Conservation (phyloP, 169 alveolate species). For the Eimeria tenella region DNA sequence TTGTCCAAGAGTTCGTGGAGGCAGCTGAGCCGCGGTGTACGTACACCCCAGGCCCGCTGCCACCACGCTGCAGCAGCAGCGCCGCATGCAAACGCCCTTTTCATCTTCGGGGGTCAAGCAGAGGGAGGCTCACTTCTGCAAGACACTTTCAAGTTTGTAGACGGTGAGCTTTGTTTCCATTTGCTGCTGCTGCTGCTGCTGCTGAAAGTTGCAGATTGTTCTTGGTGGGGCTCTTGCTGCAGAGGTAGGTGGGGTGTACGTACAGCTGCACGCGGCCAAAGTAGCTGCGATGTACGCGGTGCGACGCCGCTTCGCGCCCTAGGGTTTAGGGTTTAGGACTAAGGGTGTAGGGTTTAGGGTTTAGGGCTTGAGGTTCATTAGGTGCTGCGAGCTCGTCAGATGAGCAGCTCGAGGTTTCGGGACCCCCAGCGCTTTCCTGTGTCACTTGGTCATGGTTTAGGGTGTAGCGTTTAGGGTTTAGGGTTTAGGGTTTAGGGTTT, state of each 20-base stretch:
- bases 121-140: background rate
- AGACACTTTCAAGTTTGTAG: background rate
- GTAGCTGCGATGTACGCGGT: no score
- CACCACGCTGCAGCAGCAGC: constrained; percentile 35
- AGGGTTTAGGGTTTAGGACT: no score
- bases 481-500: no score
- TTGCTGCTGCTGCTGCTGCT: background rate
- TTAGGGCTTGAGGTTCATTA: no score
- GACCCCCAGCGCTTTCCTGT: no score
- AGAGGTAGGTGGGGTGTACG: background rate
- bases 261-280: no score
- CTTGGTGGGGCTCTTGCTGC: background rate
- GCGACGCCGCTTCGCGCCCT: no score
- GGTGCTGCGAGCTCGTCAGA: no score
- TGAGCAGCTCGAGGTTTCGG: no score
- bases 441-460: no score
- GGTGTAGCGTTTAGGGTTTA: no score
- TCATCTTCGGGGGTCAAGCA: constrained; percentile 30
- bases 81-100: background rate
- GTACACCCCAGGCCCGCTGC: background rate
- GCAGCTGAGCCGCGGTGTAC: background rate
- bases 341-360: no score
- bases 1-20: background rate
- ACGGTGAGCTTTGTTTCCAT: background rate
- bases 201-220: background rate